Evolutionary conservation across 1,284 basidiomycete genomes (phyloP).

Genomic region (Irpex lacteus): DNA sequence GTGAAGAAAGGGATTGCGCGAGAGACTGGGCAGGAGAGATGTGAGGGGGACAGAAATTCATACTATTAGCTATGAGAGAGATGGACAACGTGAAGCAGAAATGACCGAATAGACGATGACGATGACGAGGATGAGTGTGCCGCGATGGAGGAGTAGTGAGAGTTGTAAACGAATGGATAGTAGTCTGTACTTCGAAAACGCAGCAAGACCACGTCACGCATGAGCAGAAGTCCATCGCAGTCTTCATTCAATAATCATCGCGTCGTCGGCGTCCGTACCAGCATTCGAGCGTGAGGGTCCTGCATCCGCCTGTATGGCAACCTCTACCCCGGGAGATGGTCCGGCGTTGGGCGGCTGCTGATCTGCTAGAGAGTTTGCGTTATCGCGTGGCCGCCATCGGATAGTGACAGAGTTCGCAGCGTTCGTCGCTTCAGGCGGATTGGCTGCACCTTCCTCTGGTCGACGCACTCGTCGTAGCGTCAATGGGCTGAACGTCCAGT

Average conservation of each 20-base stretch:
- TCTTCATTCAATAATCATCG: slow-evolving; percentile 18
- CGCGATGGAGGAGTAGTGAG: neutral
- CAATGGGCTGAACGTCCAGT: slow-evolving; percentile 13
- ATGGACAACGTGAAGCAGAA: slow-evolving; percentile 2
- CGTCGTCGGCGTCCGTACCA: slow-evolving; percentile 10
- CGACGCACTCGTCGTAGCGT: slow-evolving; percentile 9
- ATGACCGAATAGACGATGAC: slow-evolving; percentile 5
- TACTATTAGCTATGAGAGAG: neutral
- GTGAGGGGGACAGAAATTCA: neutral
- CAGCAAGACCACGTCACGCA: neutral
- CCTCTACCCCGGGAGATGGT: neutral
- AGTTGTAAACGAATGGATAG: neutral
- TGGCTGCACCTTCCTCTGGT: slow-evolving; percentile 10
- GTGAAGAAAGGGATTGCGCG: neutral
- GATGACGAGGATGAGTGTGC: slow-evolving; percentile 8
- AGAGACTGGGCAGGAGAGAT: slow-evolving; percentile 2
- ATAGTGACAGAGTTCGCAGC: neutral
- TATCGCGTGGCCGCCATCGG: slow-evolving; percentile 3
- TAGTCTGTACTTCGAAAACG: slow-evolving; percentile 8
- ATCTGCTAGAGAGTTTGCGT: slow-evolving; percentile 1
- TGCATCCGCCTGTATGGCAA: neutral
- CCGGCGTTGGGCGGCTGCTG: slow-evolving; percentile 4
- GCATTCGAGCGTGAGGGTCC: slow-evolving; percentile 4
- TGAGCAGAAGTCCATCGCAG: slow-evolving; percentile 1
- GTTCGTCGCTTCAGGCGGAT: slow-evolving; percentile 1